A percentile compares a stretch with the other conserved stretches of the same genome.
Conservation (phyloP, 805 yeast species). For the Brettanomyces anomalus region DNA sequence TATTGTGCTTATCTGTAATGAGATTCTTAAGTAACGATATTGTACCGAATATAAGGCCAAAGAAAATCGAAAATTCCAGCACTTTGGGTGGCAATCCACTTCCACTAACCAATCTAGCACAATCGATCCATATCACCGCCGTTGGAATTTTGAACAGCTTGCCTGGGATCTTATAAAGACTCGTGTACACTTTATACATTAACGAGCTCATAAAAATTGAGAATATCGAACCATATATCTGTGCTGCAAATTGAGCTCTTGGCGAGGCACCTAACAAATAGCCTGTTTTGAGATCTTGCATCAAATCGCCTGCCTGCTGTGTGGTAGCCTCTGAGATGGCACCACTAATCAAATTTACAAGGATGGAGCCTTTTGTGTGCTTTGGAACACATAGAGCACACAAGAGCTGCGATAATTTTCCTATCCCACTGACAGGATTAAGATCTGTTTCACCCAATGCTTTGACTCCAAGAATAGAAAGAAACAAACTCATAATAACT, state of each 20-base stretch:
- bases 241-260: constrained; percentile 84
- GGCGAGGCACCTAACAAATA: constrained; percentile 89
- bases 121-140: constrained; percentile 93
- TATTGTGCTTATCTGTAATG: constrained; percentile 28
- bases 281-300: constrained; percentile 97
- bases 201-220: constrained; percentile 71
- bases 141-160: constrained; percentile 82
- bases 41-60: constrained; percentile 61
- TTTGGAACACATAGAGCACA: constrained; percentile 77
- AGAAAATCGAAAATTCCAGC: constrained; percentile 43
- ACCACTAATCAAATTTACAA: constrained; percentile 86
- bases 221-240: constrained; percentile 79
- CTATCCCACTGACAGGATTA: constrained; percentile 95
- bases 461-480: constrained; percentile 82
- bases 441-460: constrained; percentile 96
- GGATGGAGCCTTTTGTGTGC: constrained; percentile 68
- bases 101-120: constrained; percentile 88
- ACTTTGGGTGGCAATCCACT: constrained; percentile 82
- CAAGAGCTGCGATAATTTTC: constrained; percentile 82
- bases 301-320: constrained; percentile 95
- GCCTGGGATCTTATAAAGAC: constrained; percentile 81
- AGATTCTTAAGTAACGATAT: constrained; percentile 58
- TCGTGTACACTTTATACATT: constrained; percentile 75
- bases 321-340: constrained; percentile 99
- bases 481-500: constrained; percentile 61